Evolutionary conservation across 495 filamentous ascomycete species (phyloP), one percentile per base, ranked within the genome.

Genomic region (Monascus purpureus): DNA sequence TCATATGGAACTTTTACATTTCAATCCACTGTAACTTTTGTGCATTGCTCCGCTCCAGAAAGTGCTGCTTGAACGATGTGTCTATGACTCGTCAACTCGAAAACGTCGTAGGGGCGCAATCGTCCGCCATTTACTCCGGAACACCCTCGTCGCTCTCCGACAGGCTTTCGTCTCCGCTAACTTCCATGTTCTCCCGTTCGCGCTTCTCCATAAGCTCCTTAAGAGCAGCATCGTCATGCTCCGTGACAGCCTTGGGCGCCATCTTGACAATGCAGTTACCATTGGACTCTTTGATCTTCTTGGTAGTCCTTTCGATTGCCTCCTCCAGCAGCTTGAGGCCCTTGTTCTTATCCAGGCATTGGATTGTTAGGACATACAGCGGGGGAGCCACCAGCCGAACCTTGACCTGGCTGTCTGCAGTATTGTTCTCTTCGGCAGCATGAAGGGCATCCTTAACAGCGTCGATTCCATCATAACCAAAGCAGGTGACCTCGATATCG

Each of bases 171-270:
- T 97, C 90, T 29, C 90, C 90, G 50, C 83, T 92, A 36, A 97
- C 82, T 56, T 95, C 82, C 54, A 77, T 78, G 63, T 96, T 96
- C 72, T 97, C 90, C 39, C 87, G 77, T 68, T 93, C 90, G 40
- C 85, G 76, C 76, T 95, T 96, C 66, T 96, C 90, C 90, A 97
- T 97, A 37, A 97, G 68, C 28, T 88, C 92, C 57, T 93, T 82
- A 43, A 97, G 64, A 50, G 93, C 85, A 15, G 88, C 90, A 59
- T 97, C 90, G 50, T 97, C 90, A 45, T 83, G 88, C 70, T 96
- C 90, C 3, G 88, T 96, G 37, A 96, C 92, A 11, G 90, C 90
- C 75, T 96, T 96, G 25, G 90, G 90, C 40, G 84, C 88, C 92
- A 97, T 96, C 68, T 82, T 87, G 33, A 92, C 79, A 18, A 77